Base-by-base conservation (phyloP, 257 asterid genomes). In the Thymus mandschuricus region DNA sequence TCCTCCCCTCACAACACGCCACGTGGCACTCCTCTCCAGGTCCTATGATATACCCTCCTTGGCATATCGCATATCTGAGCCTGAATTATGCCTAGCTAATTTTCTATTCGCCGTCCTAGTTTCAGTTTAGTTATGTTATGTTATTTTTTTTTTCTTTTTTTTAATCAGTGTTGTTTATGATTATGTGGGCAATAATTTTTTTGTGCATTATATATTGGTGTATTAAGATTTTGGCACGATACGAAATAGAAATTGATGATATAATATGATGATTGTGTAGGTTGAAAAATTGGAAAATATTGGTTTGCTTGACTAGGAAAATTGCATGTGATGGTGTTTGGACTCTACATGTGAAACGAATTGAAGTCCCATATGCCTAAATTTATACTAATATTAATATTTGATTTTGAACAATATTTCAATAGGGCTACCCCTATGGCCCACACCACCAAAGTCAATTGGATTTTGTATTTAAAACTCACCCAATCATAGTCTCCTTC, bases 1-100 rank as follows among this genome's bases (percentile, higher is more conserved):
- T 86, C 82, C 84, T 63, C 74, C 82, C 64, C 74, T 72, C 71
- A 67, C 79, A 69, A 83, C 92, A 86, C 68, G 77, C 82, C 90
- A 83, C 88, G 88, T 83, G 87, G 84, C 77, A 76, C 78, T 71
- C 78, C 76, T 54, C 78, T 75, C 80, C 33, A 48, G 29, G 65
- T 68, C 40, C 15, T 55, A 68, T 54, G 30, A 67, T 50, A 0
- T 21, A 21, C 21, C 21, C 21, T 21, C 21, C 21, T 38, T 21
- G 0, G 21, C 21, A 21, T 21, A 21, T 21, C 21, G 21, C 21
- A 21, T 21, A 21, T 0, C 21, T 0, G 21, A 57, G 31, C 40
- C 61, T 10, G 10, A 57, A 57, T 10, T 30, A 5, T 29, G 40
- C 41, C 27, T 57, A 55, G 29, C 10, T 29, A 57, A 57, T 57